Evolutionary conservation across 345 rosid species (phyloP).

Genomic region (Gossypium sturtianum): DNA sequence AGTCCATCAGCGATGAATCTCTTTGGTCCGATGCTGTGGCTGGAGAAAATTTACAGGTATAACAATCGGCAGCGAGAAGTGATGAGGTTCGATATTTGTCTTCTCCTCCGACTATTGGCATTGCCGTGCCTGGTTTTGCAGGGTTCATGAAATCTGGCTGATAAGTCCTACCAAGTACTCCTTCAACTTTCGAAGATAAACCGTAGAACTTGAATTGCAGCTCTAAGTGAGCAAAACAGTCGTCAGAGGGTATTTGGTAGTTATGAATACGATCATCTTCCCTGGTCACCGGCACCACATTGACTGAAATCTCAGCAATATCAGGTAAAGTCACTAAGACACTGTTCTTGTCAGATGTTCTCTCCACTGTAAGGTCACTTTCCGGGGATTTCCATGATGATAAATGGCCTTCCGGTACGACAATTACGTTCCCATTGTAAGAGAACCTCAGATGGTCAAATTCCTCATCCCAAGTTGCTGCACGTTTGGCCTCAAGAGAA

Average conservation of each 20-base stretch:
- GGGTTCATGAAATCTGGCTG: slow-evolving; percentile 60
- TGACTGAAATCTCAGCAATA: slow-evolving; percentile 46
- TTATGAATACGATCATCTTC: slow-evolving; percentile 60
- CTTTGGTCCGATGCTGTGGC: not conserved
- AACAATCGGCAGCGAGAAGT: slow-evolving; percentile 31
- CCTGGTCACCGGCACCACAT: slow-evolving; percentile 61
- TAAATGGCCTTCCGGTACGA: slow-evolving; percentile 41
- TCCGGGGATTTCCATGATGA: slow-evolving; percentile 47
- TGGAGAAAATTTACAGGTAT: slow-evolving; percentile 26
- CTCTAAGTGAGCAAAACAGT: slow-evolving; percentile 66
- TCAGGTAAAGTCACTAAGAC: slow-evolving; percentile 37
- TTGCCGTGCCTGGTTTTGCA: slow-evolving; percentile 56
- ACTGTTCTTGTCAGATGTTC: slow-evolving; percentile 48
- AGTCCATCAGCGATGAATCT: slow-evolving; percentile 11
- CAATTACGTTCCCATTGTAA: slow-evolving; percentile 41
- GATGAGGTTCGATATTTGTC: slow-evolving; percentile 49
- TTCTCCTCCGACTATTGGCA: slow-evolving; percentile 58
- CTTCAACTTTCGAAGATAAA: slow-evolving; percentile 54
- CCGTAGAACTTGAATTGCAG: slow-evolving; percentile 54
- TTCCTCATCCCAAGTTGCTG: slow-evolving; percentile 48
- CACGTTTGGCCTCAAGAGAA: slow-evolving; percentile 52
- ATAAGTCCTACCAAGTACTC: slow-evolving; percentile 63
- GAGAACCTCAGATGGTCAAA: slow-evolving; percentile 50
- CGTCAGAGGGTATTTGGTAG: slow-evolving; percentile 49
- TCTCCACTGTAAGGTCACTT: slow-evolving; percentile 47